Evolutionary conservation across 257 asterid genomes (phyloP).

Genomic region (Misopates orontium): DNA sequence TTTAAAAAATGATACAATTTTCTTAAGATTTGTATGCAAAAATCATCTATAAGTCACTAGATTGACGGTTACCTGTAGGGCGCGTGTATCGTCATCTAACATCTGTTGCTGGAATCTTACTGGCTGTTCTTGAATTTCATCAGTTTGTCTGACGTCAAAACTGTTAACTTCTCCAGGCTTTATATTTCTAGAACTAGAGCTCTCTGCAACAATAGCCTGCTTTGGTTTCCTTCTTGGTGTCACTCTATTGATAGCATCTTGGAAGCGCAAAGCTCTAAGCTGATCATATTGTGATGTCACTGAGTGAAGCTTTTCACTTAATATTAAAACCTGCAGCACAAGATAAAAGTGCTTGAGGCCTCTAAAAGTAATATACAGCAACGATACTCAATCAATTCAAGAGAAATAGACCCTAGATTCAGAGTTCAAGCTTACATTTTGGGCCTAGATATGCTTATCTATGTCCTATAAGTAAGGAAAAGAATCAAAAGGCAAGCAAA

Average conservation of each 20-base stretch:
- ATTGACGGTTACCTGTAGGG: slow-evolving; percentile 70
- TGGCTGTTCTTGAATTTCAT: slow-evolving; percentile 52
- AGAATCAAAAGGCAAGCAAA: no score
- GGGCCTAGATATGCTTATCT: no score
- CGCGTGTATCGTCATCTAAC: slow-evolving; percentile 80
- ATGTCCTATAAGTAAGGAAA: no score
- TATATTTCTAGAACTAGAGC: slow-evolving; percentile 35
- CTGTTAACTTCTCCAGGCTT: slow-evolving; percentile 36
- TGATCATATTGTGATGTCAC: slow-evolving; percentile 88
- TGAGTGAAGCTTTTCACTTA: slow-evolving; percentile 84
- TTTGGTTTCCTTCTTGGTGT: slow-evolving; percentile 75
- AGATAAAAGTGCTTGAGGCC: slow-evolving; percentile 13
- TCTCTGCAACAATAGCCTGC: slow-evolving; percentile 36
- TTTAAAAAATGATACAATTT: not conserved
- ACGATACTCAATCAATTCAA: no score
- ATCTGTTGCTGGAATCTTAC: slow-evolving; percentile 66
- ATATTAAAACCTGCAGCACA: slow-evolving; percentile 70
- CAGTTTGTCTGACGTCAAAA: slow-evolving; percentile 46
- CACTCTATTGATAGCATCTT: slow-evolving; percentile 80
- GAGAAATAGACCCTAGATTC: no score
- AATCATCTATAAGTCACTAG: slow-evolving; percentile 15
- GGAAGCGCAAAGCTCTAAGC: slow-evolving; percentile 94
- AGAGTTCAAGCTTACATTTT: no score
- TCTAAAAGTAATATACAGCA: no score
- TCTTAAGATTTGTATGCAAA: not conserved